Evolutionary conservation across 73 alveolate species (phyloP).

Genomic region (Breviolum minutum): DNA sequence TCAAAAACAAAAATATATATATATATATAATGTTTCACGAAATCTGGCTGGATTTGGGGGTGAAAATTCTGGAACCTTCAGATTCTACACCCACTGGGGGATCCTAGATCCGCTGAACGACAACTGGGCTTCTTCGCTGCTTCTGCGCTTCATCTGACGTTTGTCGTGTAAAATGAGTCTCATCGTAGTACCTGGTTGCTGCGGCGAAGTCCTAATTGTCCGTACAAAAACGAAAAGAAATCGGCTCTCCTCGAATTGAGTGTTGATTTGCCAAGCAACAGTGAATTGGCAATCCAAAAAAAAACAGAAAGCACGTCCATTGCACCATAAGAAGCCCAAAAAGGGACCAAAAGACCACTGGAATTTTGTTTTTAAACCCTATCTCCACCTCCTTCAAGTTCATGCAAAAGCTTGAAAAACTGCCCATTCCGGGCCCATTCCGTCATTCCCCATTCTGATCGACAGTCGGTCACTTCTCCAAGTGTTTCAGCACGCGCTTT

Average conservation of each 20-base stretch:
- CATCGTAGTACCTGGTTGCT: constrained; percentile 3
- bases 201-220: too few relatives aligned
- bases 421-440: too few relatives aligned
- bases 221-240: too few relatives aligned
- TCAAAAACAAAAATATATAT: not conserved
- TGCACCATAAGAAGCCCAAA: too few relatives aligned
- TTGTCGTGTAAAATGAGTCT: constrained; percentile 7
- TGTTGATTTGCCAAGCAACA: too few relatives aligned
- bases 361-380: too few relatives aligned
- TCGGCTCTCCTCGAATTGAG: too few relatives aligned
- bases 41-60: not conserved
- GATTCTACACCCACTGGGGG: too few relatives aligned
- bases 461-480: constrained; percentile 27
- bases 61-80: not conserved
- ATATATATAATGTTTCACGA: not conserved
- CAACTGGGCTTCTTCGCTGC: not conserved
- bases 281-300: too few relatives aligned
- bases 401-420: not conserved
- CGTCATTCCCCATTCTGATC: too few relatives aligned
- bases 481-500: constrained; percentile 35
- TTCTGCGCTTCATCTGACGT: constrained; percentile 16
- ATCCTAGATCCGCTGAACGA: not conserved
- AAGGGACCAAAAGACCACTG: too few relatives aligned
- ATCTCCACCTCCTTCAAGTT: not conserved
- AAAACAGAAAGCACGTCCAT: too few relatives aligned